Evolutionary conservation across 2,329 filamentous ascomycete species (phyloP), one percentile per base, ranked within the genome.

Genomic region (Fusarium sp.): DNA sequence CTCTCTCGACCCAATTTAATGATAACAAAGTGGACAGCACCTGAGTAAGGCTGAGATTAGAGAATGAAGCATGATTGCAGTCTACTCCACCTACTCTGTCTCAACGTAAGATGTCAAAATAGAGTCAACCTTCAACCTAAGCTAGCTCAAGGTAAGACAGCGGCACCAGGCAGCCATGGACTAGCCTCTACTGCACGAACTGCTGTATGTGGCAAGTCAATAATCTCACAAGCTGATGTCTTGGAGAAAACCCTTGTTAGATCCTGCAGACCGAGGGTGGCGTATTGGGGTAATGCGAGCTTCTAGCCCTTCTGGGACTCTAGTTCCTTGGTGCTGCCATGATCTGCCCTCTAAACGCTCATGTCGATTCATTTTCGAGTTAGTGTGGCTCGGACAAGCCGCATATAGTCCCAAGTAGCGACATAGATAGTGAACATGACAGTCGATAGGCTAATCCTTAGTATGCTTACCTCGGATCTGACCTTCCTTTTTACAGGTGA

Each of bases 181-280:
- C 52, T 31, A 8, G 33, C n/a, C n/a, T 23, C 29, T 21, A 14
- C 17, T 29, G 29, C 18, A 29, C 10, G 5, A 15, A 36, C 29
- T 37, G 27, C 54, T 55, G 29, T 35, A 45, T 58, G 31, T 55
- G 54, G 54, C 49, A 45, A 55, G 25, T 27, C 10, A 8, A 2
- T 17, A 17, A 10, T 4, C n/a, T 27, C 5, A 18, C 5, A n/a
- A 18, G 18, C 15, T 13, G 11, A 51, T 4, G 11, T 17, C 48
- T 43, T 42, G 23, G 35, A 50, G 35, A 33, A 31, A 10, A 47
- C n/a, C 50, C 50, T 21, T 37, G 50, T 7, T 27, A 18, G 17
- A 15, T 21, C 31, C 29, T 37, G 29, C 21, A 25, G 23, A 53
- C 21, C 41, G 21, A 53, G 41, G 31, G 41, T 53, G 50, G 41